phyloP scores from a whole-genome alignment of 2,329 filamentous ascomycete genomes.

The Geosmithia putterillii region DNA sequence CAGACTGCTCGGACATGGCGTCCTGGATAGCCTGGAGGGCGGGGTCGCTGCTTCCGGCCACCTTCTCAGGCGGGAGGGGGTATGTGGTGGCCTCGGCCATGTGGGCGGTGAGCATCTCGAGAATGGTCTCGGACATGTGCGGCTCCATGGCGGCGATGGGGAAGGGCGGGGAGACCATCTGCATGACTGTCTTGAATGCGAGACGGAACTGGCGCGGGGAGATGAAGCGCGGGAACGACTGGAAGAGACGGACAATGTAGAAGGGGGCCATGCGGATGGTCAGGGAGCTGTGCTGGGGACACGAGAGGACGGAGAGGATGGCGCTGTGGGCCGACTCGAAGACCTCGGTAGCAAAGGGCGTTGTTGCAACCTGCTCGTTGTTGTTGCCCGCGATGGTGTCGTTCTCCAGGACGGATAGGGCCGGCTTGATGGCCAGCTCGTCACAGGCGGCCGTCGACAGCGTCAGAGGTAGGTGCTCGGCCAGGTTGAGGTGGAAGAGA shows the following conservation, averaged over 20 bases:
- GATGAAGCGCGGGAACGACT: slow-evolving; percentile 66
- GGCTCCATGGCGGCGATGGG: slow-evolving; percentile 61
- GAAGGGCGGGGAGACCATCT: slow-evolving; percentile 70
- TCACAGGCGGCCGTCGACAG: slow-evolving; percentile 58
- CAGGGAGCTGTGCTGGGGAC: slow-evolving; percentile 62
- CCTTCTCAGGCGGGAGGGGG: slow-evolving; percentile 24
- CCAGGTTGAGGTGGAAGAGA: slow-evolving; percentile 77
- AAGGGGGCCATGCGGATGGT: slow-evolving; percentile 64
- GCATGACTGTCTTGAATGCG: slow-evolving; percentile 75
- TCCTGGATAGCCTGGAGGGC: slow-evolving; percentile 12
- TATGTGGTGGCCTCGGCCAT: slow-evolving; percentile 37
- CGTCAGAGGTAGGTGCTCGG: slow-evolving; percentile 68
- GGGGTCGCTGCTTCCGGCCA: slow-evolving; percentile 9
- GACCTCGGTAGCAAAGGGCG: slow-evolving; percentile 40
- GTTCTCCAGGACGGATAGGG: slow-evolving; percentile 55
- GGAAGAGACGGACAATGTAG: slow-evolving; percentile 72
- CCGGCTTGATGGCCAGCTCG: slow-evolving; percentile 59
- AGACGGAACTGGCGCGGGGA: slow-evolving; percentile 79
- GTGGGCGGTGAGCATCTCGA: slow-evolving; percentile 63
- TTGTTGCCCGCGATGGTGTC: slow-evolving; percentile 12
- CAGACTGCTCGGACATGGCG: slow-evolving; percentile 63
- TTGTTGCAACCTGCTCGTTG: slow-evolving; percentile 5
- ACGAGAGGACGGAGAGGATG: slow-evolving; percentile 66
- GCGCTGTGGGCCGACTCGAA: slow-evolving; percentile 84
- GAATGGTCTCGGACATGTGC: slow-evolving; percentile 63